These are phyloP conservation scores for Tetraselmis chui DNA, from an alignment of 139 green algal genomes.

Conservation along the genomic window DNA sequence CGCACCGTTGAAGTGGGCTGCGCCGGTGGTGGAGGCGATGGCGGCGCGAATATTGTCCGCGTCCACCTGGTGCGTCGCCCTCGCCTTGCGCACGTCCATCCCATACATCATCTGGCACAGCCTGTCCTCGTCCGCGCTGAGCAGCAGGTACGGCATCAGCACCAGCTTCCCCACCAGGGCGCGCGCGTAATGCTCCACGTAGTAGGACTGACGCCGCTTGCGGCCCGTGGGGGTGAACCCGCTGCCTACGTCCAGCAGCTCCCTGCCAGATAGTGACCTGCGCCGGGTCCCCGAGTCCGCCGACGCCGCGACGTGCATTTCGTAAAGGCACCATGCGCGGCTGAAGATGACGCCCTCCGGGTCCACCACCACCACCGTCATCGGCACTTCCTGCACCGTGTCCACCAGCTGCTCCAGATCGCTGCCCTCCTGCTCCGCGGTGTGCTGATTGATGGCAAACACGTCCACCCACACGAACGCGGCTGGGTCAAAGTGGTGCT, in stretches of 20 bases:
- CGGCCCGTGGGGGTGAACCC: background rate
- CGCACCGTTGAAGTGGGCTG: background rate
- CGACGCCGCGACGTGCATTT: background rate
- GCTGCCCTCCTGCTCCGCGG: background rate
- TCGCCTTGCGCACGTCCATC: background rate
- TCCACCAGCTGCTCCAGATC: background rate
- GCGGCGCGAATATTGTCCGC: background rate
- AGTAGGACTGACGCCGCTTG: background rate
- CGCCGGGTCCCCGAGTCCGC: too few species aligned
- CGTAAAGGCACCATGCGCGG: background rate
- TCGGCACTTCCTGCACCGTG: background rate
- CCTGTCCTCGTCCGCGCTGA: background rate
- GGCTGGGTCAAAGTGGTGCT: background rate
- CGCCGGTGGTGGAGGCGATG: background rate
- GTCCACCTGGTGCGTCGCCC: background rate
- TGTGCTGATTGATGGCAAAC: background rate
- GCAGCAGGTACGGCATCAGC: background rate
- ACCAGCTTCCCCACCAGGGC: background rate
- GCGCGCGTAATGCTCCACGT: background rate
- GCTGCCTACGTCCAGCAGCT: background rate
- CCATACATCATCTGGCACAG: background rate
- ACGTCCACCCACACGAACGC: background rate
- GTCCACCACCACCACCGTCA: background rate
- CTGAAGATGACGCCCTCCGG: background rate
- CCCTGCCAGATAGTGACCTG: too few species aligned